Evolutionary conservation across 2,329 filamentous ascomycete genomes (phyloP).

Genomic region (Diaporthe ilicicola): DNA sequence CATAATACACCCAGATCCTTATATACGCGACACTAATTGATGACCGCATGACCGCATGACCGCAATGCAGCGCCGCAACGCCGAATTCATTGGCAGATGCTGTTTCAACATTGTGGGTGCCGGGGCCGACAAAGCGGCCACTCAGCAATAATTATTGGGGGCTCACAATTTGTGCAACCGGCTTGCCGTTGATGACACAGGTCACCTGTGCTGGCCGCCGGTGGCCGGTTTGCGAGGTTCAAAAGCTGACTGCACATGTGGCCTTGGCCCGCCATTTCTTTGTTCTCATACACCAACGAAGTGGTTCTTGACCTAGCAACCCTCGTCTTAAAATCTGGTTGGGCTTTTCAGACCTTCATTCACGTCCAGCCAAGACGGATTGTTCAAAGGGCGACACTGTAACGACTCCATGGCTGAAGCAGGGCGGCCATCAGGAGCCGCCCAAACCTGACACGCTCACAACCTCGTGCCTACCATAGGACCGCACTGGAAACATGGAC

Average conservation of each 20-base stretch:
- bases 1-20: no score
- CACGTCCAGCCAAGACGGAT: not conserved
- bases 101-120: not conserved
- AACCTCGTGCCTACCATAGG: not conserved
- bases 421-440: not conserved
- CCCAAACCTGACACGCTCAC: constrained; percentile 10
- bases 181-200: constrained; percentile 4
- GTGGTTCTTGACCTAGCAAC: not conserved
- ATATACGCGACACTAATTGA: no score
- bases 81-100: constrained; percentile 4
- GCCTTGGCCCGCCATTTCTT: not conserved
- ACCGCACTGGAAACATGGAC: not conserved
- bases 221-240: not conserved
- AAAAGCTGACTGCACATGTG: not conserved
- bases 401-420: not conserved
- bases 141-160: not conserved
- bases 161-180: not conserved
- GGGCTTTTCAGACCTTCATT: not conserved
- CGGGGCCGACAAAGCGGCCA: not conserved
- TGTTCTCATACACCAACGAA: not conserved
- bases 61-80: not conserved
- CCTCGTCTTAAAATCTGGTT: not conserved
- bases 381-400: not conserved
- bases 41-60: not conserved
- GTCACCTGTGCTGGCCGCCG: not conserved